phyloP scores from a whole-genome alignment of 140 eudicot genomes.

The Artemisia princeps region DNA sequence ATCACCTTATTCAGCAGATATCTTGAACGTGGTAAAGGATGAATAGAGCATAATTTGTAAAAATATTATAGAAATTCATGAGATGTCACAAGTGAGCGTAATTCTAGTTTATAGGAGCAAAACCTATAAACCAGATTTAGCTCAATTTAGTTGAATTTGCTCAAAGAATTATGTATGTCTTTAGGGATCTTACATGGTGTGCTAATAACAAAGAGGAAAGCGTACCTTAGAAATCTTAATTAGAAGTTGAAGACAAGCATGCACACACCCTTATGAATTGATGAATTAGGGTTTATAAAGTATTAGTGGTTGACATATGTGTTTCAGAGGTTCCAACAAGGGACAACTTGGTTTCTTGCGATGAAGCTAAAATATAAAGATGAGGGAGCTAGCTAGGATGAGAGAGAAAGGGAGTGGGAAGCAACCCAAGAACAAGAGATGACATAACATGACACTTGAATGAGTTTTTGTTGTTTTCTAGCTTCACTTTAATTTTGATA shows the following conservation, averaged over 20 bases:
- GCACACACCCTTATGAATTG: conserved; percentile 4
- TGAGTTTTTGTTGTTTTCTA: conserved; percentile 22
- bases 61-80: neutral
- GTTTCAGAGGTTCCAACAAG: conserved; percentile 62
- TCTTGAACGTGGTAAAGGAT: neutral
- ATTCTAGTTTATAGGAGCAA: conserved; percentile 5
- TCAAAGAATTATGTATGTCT: neutral
- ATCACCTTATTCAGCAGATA: no score
- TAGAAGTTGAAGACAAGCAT: conserved; percentile 25
- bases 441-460: conserved; percentile 34
- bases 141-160: neutral
- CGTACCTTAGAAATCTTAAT: conserved; percentile 27
- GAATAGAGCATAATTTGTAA: neutral
- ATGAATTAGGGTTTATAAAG: conserved; percentile 28
- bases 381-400: conserved; percentile 21
- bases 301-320: neutral
- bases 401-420: conserved; percentile 30
- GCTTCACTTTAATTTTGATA: conserved; percentile 19
- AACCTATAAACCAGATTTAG: conserved; percentile 15
- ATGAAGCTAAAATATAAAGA: conserved; percentile 40
- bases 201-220: conserved; percentile 6
- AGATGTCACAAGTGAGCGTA: neutral
- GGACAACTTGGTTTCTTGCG: conserved; percentile 79
- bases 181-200: conserved; percentile 13
- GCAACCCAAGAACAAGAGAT: conserved; percentile 28